These are phyloP conservation scores for Choricystis sp. DNA, from an alignment of 139 green algal species.

Conservation along the genomic window DNA sequence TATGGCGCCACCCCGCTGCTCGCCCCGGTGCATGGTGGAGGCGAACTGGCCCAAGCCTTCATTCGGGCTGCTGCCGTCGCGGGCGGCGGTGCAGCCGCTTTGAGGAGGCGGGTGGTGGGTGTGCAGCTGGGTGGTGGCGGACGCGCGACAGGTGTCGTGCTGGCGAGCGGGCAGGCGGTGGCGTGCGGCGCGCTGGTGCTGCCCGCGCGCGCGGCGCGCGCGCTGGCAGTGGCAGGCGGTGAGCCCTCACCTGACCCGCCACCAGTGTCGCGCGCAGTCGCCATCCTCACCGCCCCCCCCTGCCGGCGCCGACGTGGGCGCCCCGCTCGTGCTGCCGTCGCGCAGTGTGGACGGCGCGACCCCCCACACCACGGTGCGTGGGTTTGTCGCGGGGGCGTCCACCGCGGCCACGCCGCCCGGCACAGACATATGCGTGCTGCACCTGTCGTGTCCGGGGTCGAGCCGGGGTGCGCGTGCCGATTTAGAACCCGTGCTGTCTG, in stretches of 20 bases:
- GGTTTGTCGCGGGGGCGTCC: too few species aligned
- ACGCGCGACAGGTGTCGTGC: neutral
- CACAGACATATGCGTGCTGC: too few species aligned
- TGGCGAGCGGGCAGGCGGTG: neutral
- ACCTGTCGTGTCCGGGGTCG: too few species aligned
- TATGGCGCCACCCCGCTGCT: slow-evolving; percentile 34
- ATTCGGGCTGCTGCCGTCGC: slow-evolving; percentile 14
- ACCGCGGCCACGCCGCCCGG: too few species aligned
- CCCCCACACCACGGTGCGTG: too few species aligned
- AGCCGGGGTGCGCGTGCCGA: too few species aligned
- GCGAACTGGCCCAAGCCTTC: slow-evolving; percentile 41
- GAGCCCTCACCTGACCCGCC: neutral
- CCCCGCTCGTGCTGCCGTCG: neutral
- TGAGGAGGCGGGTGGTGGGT: neutral
- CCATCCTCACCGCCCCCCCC: neutral
- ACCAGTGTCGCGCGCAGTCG: slow-evolving; percentile 1
- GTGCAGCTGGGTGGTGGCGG: neutral
- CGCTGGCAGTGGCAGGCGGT: neutral
- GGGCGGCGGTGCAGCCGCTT: too few species aligned
- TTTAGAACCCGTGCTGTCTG: too few species aligned
- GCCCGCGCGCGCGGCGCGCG: too few species aligned
- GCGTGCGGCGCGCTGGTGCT: neutral
- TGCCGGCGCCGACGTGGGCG: neutral
- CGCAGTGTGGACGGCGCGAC: neutral
- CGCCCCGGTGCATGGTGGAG: slow-evolving; percentile 40